phyloP scores from a whole-genome alignment of 108 stramenopile species.

The Chaetoceros tenuissimus region DNA sequence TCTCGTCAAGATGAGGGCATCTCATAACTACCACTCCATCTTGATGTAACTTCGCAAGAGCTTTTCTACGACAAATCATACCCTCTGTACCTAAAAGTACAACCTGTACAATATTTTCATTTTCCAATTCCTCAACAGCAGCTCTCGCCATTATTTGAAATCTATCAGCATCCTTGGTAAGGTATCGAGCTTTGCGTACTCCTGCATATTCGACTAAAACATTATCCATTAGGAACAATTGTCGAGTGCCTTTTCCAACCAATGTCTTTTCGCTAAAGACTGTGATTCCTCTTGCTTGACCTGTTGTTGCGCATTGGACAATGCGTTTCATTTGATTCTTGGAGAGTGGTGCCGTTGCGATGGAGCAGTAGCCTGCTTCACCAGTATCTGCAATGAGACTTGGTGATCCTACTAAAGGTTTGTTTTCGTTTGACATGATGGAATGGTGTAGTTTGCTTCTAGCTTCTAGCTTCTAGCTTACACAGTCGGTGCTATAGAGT shows the following conservation, averaged over 20 bases:
- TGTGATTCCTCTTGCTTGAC: constrained; percentile 4
- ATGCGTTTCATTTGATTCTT: no score
- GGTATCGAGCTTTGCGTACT: constrained; percentile 11
- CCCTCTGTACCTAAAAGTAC: constrained; percentile 6
- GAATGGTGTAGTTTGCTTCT: no score
- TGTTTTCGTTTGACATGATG: no score
- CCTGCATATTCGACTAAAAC: constrained; percentile 10
- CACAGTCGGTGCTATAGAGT: no score
- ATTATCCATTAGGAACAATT: constrained; percentile 4
- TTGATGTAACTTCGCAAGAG: constrained; percentile 1
- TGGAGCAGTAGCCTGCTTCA: no score
- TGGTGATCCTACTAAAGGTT: no score
- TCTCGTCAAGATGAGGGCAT: constrained; percentile 3
- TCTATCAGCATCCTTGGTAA: constrained; percentile 12
- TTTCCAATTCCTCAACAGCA: background rate
- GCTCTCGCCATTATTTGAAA: constrained; percentile 6
- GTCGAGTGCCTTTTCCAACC: constrained; percentile 6
- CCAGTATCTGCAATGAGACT: no score
- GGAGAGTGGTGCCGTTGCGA: no score
- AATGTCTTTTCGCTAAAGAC: constrained; percentile 7
- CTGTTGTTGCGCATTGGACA: no score
- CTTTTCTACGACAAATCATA: constrained; percentile 10
- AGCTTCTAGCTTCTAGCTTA: no score
- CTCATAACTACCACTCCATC: constrained; percentile 11
- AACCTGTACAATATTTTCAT: background rate